A percentile compares a stretch with the other conserved stretches of the same genome.
These are phyloP conservation scores for Globisporangium carolinianum DNA, from an alignment of 352 stramenopile species.

Conservation along the genomic window DNA sequence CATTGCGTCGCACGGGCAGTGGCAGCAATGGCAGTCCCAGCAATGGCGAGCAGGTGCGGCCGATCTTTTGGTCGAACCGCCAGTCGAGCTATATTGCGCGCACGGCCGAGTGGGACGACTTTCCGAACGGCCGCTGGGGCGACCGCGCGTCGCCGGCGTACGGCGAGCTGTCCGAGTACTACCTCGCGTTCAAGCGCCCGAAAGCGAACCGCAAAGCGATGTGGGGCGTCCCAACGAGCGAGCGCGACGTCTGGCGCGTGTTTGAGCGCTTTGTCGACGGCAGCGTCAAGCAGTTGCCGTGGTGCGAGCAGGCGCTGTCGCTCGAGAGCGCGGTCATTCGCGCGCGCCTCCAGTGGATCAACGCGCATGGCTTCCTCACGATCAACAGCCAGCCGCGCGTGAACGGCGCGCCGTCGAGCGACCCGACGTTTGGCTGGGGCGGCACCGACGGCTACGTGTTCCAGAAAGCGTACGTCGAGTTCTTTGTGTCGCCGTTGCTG, in stretches of 20 bases:
- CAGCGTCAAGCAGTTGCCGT: slow-evolving; percentile 89
- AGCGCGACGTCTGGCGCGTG: slow-evolving; percentile 92
- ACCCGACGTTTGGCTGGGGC: slow-evolving; percentile 94
- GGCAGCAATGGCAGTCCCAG: slow-evolving; percentile 54
- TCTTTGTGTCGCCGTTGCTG: slow-evolving; percentile 90
- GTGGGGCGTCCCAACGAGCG: slow-evolving; percentile 78
- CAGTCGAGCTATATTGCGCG: slow-evolving; percentile 95
- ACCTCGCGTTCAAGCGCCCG: slow-evolving; percentile 82
- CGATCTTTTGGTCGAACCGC: slow-evolving; percentile 98
- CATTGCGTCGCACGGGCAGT: slow-evolving; percentile 43
- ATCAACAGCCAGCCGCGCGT: slow-evolving; percentile 93
- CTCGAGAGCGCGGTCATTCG: slow-evolving; percentile 87
- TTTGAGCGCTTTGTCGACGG: slow-evolving; percentile 88
- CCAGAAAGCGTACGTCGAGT: slow-evolving; percentile 99
- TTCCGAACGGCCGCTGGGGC: slow-evolving; percentile 94
- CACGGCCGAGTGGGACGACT: slow-evolving; percentile 96
- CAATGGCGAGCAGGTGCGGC: slow-evolving; percentile 85
- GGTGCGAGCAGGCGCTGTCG: slow-evolving; percentile 95
- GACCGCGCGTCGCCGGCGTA: slow-evolving; percentile 93
- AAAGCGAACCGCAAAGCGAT: slow-evolving; percentile 65
- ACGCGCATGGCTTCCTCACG: slow-evolving; percentile 90
- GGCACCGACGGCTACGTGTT: slow-evolving; percentile 93
- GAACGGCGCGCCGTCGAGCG: slow-evolving; percentile 87
- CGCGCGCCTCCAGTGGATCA: slow-evolving; percentile 79
- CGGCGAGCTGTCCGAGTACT: slow-evolving; percentile 93